These are phyloP conservation scores for Penicillium vulpinum DNA, from an alignment of 2,329 filamentous ascomycete genomes.

Conservation along the genomic window DNA sequence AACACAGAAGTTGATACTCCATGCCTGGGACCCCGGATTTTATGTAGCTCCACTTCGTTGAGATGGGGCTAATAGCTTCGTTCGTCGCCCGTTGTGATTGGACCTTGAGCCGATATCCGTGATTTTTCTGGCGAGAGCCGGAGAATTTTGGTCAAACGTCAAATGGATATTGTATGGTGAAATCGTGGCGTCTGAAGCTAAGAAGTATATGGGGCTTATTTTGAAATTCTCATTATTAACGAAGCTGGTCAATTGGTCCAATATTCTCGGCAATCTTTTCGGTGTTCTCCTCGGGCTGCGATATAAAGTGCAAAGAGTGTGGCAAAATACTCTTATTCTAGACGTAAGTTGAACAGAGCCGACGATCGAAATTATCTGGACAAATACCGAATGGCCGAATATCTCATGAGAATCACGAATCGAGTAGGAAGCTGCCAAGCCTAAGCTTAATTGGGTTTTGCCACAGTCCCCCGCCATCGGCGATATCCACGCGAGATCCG, in stretches of 20 bases:
- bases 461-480: constrained; percentile 10
- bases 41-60: constrained; percentile 16
- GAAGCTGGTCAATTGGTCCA: neutral
- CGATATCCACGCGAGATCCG: constrained; percentile 20
- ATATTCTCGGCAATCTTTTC: neutral
- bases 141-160: neutral
- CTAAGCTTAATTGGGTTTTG: constrained; percentile 9
- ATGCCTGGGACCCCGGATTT: constrained; percentile 17
- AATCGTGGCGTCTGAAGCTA: neutral
- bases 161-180: neutral
- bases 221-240: neutral
- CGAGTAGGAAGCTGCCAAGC: neutral
- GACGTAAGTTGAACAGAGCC: no score
- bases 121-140: constrained; percentile 6
- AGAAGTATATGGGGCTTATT: neutral
- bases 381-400: no score
- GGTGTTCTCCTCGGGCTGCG: no score
- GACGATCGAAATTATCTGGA: no score
- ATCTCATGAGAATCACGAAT: neutral
- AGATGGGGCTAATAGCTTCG: neutral
- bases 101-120: constrained; percentile 14
- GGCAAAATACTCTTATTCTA: no score
- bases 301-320: no score
- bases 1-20: neutral
- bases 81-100: neutral